These are phyloP conservation scores for Fusarium sp. DNA, from an alignment of 2,329 filamentous ascomycete genomes.

Conservation along the genomic window DNA sequence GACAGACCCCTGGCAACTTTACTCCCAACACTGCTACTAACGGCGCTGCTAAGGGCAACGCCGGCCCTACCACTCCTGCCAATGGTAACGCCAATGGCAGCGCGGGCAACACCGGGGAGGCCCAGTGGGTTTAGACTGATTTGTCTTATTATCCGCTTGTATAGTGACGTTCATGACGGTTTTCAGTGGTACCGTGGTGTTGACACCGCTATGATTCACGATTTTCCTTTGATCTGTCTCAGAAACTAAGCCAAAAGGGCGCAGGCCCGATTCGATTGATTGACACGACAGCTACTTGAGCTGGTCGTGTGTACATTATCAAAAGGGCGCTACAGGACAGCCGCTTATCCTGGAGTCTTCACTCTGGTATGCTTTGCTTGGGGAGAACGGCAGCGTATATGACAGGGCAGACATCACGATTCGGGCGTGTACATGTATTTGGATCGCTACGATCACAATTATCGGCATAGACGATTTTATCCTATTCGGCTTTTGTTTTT, in stretches of 20 bases:
- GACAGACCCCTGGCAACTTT: conserved; percentile 46
- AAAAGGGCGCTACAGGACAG: conserved; percentile 47
- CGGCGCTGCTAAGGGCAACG: conserved; percentile 21
- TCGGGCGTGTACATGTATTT: conserved; percentile 52
- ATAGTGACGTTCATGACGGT: conserved; percentile 49
- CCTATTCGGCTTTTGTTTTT: conserved; percentile 37
- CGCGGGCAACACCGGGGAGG: conserved; percentile 50
- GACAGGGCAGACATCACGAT: conserved; percentile 31
- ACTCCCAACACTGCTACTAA: conserved; percentile 8
- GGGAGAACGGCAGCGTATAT: conserved; percentile 29
- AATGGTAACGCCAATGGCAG: conserved; percentile 28
- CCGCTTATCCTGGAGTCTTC: conserved; percentile 32
- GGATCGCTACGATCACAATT: conserved; percentile 46
- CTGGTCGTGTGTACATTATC: conserved; percentile 54
- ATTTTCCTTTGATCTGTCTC: conserved; percentile 55
- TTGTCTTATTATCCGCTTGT: conserved; percentile 48
- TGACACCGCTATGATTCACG: conserved; percentile 57
- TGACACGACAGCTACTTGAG: conserved; percentile 46
- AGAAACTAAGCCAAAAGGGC: conserved; percentile 45
- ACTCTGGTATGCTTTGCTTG: conserved; percentile 29
- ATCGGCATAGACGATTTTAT: conserved; percentile 49
- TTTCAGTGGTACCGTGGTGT: conserved; percentile 50
- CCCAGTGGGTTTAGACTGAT: conserved; percentile 56
- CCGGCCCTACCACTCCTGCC: conserved; percentile 15
- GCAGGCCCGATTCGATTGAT: conserved; percentile 41